Base-by-base conservation (phyloP, 225 moss, liverwort and hornwort species). In the Marchantia paleacea region DNA sequence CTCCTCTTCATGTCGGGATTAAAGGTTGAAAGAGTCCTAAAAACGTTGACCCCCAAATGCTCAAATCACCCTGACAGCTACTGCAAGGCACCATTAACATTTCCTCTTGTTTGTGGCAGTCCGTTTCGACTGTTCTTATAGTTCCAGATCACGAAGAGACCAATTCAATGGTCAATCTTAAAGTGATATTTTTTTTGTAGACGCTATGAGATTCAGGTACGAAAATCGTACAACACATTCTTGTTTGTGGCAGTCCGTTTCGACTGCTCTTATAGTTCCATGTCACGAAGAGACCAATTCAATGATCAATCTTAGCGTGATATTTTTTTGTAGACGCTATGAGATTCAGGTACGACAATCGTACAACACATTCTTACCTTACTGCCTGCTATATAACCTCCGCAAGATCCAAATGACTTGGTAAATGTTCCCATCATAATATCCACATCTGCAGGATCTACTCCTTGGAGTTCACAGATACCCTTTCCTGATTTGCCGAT, bases 361-460 rank as follows among this genome's bases (percentile, higher is more conserved):
- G 53, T 39, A 72, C 14, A 47, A 76, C 10, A 31, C 7, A 31
- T 13, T 28, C 77, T 12, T 52, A 97, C 97, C 95, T 95, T 80
- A 74, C 95, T 95, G 52, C 93, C 97, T 72, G 97, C 93, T 85
- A 97, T 97, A 82, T 97, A 97, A 58, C 97, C 97, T 47, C 97
- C 97, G 82, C 92, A 95, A 7, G 97, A 97, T 68, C 97, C 97
- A 85, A 97, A 97, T 25, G 97, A 97, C 85, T 97, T 97, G 72
- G 97, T 97, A 75, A 97, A 97, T 7, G 97, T 93, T 74, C 97
- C 97, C 97, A 97, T 97, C 95, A 97, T 95, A 48, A 97, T 92
- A 85, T 97, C 92, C 83, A 97, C 85, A 72, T 90, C 77, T 80
- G 95, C 89, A 74, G 97, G 85, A 78, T 97, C 95, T 47, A 97